phyloP scores from a whole-genome alignment of 495 filamentous ascomycete genomes.

The Penicillium simplicissimum region DNA sequence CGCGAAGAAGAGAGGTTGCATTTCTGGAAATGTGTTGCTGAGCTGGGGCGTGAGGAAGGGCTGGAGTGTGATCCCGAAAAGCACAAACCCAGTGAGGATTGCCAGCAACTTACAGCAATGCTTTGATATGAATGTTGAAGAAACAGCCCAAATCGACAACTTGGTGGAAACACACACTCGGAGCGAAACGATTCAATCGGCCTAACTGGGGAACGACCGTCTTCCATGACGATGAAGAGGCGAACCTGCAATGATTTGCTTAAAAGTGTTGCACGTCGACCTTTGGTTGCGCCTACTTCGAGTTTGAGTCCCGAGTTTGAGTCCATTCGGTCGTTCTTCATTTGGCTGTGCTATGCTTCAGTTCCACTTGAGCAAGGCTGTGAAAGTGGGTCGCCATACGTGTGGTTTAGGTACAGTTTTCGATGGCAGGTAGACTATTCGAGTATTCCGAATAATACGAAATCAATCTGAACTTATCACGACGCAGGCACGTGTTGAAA shows the following conservation, averaged over 20 bases:
- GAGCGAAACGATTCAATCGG: slow-evolving; percentile 32
- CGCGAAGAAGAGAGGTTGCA: slow-evolving; percentile 52
- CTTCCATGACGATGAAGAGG: slow-evolving; percentile 30
- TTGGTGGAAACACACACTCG: slow-evolving; percentile 34
- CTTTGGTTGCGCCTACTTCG: neutral
- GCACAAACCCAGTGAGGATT: slow-evolving; percentile 48
- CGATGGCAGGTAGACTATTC: no score
- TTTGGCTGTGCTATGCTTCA: neutral
- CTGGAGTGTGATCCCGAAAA: slow-evolving; percentile 63
- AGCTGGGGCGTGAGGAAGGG: slow-evolving; percentile 61
- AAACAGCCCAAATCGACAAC: slow-evolving; percentile 49
- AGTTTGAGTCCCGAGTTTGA: no score
- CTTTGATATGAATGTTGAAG: slow-evolving; percentile 51
- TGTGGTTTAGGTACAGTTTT: no score
- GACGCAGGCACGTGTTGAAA: no score
- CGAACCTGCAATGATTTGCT: slow-evolving; percentile 14
- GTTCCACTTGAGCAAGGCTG: neutral
- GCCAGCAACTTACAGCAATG: slow-evolving; percentile 52
- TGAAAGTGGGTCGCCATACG: neutral
- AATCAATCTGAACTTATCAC: no score
- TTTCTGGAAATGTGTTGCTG: slow-evolving; percentile 58
- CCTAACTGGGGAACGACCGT: slow-evolving; percentile 31
- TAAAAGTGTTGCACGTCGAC: neutral
- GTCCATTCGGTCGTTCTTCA: no score
- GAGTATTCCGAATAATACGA: no score